Base-by-base conservation (phyloP, 257 asterid species). In the Primulina tabacum region DNA sequence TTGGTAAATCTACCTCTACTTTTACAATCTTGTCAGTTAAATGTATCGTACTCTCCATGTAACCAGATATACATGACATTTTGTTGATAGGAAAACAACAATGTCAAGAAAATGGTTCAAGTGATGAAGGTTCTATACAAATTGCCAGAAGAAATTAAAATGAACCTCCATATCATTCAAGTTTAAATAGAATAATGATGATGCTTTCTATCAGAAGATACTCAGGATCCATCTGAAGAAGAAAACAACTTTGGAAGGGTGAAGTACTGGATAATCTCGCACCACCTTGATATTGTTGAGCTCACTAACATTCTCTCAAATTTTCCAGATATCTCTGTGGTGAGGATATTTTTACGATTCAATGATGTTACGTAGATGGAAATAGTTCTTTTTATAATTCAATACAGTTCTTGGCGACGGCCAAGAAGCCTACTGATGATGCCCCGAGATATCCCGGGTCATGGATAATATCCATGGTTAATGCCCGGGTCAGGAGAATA, bases 281-380 rank as follows among this genome's bases (percentile, higher is more conserved):
- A 86, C 77, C 96, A 90, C 79, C 92, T 84, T 62, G 88, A 81
- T 64, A 84, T 79, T 14, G 71, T 93, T 76, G 90, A 86, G 64
- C 82, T 90, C 71, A 85, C 87, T 24, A 89, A 86, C 60, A 78
- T 85, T 76, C 86, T 93, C 81, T 82, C 96, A 72, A 85, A 79
- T 74, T 93, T 93, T 78, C 90, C 96, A 11, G 96, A 89, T 78
- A 83, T 90, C 78, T 89, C 99, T 24, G 86, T 77, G 84, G 96
- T 92, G 85, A 81, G 83, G 70, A 64, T 18, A 59, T 67, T 61
- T 67, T 71, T 47, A 68, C 64, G 33, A 57, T 70, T 60, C 65
- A 32, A 64, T 26, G 40, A 47, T 34, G 29, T 64, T 28, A 28
- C 1, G 29, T 28, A 29, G 65, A 55, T 21, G 74, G 34, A 60